phyloP scores from a whole-genome alignment of 345 rosid species.

The Noccaea caerulescens region DNA sequence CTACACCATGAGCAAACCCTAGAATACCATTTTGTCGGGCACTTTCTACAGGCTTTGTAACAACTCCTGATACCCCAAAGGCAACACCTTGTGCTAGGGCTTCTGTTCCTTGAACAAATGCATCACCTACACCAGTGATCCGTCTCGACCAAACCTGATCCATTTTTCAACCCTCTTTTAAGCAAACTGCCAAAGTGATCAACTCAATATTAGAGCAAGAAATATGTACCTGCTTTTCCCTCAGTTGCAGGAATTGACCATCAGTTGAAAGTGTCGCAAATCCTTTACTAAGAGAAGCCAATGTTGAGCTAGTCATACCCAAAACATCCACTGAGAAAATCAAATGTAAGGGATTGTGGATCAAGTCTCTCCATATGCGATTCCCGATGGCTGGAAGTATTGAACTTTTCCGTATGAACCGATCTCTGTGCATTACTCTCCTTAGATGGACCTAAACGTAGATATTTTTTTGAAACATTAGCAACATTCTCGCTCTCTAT shows the following conservation, averaged over 20 bases:
- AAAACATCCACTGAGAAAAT: constrained; percentile 94
- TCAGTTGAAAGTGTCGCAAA: constrained; percentile 98
- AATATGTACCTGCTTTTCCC: constrained; percentile 79
- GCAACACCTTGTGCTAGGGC: constrained; percentile 99
- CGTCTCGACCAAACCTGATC: constrained; percentile 87
- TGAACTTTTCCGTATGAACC: constrained; percentile 94
- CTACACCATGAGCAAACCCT: constrained; percentile 97
- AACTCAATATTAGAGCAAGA: constrained; percentile 12
- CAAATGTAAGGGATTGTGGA: constrained; percentile 95
- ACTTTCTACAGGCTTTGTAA: constrained; percentile 93
- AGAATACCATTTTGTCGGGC: constrained; percentile 83
- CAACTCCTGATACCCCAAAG: constrained; percentile 97
- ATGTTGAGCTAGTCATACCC: constrained; percentile 98
- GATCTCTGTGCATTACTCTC: constrained; percentile 87
- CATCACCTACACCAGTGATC: constrained; percentile 97
- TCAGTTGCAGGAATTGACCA: constrained; percentile 90
- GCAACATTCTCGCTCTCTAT: constrained; percentile 22
- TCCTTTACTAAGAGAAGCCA: constrained; percentile 96
- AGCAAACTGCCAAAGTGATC: constrained; percentile 20
- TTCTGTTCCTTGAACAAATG: constrained; percentile 93
- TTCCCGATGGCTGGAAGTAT: constrained; percentile 79
- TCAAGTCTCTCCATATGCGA: constrained; percentile 94
- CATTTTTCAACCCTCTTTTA: constrained; percentile 36
- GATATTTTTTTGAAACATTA: constrained; percentile 33
- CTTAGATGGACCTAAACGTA: constrained; percentile 80